These are phyloP conservation scores for Penstemon newberryi DNA, from an alignment of 257 asterid genomes.

Conservation along the genomic window DNA sequence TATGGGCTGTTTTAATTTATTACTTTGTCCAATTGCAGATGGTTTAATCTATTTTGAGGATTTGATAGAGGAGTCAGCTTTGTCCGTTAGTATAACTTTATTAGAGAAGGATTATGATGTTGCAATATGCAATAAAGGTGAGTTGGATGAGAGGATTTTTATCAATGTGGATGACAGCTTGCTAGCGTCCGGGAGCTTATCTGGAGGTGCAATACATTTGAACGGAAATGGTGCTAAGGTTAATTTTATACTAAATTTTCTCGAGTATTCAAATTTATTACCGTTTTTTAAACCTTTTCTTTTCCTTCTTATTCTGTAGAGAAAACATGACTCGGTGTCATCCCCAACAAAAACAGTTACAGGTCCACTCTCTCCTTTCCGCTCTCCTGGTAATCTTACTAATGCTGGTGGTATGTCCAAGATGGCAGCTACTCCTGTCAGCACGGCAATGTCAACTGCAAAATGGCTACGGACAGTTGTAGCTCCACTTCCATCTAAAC, in stretches of 20 bases:
- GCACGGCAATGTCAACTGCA: constrained; percentile 97
- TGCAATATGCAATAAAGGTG: constrained; percentile 57
- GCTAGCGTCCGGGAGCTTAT: constrained; percentile 81
- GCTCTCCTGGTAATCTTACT: constrained; percentile 63
- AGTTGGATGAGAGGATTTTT: constrained; percentile 86
- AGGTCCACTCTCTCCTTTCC: constrained; percentile 72
- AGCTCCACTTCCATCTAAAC: constrained; percentile 85
- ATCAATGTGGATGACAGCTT: constrained; percentile 76
- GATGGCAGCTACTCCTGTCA: constrained; percentile 86
- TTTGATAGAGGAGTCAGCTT: constrained; percentile 68
- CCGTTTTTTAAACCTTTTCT: constrained; percentile 9
- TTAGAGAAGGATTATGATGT: constrained; percentile 73
- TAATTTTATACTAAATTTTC: constrained; percentile 21
- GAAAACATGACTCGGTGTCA: constrained; percentile 64
- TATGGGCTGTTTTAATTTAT: constrained; percentile 5
- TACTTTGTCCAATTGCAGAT: constrained; percentile 53
- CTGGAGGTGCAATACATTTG: constrained; percentile 58
- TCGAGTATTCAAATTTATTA: constrained; percentile 1
- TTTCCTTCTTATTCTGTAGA: constrained; percentile 44
- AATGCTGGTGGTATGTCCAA: constrained; percentile 53
- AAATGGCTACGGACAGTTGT: constrained; percentile 89
- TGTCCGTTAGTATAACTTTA: constrained; percentile 48
- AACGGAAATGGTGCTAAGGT: constrained; percentile 58
- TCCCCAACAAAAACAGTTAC: constrained; percentile 86
- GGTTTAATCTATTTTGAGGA: constrained; percentile 74